Base-by-base conservation (phyloP, 805 yeast species). In the Candida sithepensis region DNA sequence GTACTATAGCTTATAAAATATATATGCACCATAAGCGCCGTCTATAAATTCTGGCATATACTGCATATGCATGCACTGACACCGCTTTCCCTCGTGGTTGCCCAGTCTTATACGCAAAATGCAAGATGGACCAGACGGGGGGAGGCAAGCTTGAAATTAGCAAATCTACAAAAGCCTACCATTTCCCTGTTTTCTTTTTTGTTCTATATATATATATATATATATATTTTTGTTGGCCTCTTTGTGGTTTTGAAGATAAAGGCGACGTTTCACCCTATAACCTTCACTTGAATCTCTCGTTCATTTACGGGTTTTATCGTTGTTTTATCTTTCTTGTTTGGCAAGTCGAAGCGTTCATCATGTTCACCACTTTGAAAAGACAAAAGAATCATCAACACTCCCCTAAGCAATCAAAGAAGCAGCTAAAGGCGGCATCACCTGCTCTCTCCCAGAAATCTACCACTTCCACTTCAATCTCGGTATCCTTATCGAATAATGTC, bases 361-460 rank as follows among this genome's bases (percentile, higher is more conserved):
- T 42, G 43, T 32, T 41, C 16, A n/a, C 41, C 16, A 34, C 42
- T 8, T 16, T 30, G 24, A 38, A 41, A 24, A 36, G 45, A 26
- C 44, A 41, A n/a, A 42, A 32, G 33, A 28, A 10, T 32, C 32
- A 33, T 18, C 44, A 33, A 5, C n/a, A 18, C 20, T 41, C 48
- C 16, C 48, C 44, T 12, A 32, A 34, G 26, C 41, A 34, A 9
- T 5, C 37, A 21, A 22, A 37, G 34, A 41, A 37, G 4, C 39
- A 33, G 14, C 22, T 45, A 4, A 42, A 34, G 12, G 14, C 38
- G 39, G 30, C 42, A 42, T 21, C 43, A 38, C 18, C 44, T 26
- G 24, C 43, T 30, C 24, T 26, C 18, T 22, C 50, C 3, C 41
- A 22, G 21, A 36, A 24, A 37, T 23, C 36, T 23, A 24, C 26